A percentile compares a stretch with the other conserved stretches of the same genome.
Conservation (phyloP, 164 flowering plant genomes). For the Santalum album region DNA sequence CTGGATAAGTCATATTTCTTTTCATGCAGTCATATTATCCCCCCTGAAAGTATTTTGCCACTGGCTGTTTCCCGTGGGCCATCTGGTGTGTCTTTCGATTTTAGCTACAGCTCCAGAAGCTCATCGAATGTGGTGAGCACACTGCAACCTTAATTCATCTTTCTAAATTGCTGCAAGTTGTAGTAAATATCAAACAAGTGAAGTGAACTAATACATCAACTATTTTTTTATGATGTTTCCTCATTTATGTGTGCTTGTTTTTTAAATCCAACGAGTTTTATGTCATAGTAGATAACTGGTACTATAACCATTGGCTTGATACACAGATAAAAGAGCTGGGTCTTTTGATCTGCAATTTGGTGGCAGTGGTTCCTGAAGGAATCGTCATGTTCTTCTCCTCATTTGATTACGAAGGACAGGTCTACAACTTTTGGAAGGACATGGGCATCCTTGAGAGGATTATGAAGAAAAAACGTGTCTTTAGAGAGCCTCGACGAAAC, state of each 20-base stretch:
- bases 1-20: slow-evolving; percentile 61
- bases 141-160: slow-evolving; percentile 3
- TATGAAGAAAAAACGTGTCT: slow-evolving; percentile 65
- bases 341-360: slow-evolving; percentile 72
- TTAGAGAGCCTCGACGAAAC: slow-evolving; percentile 83
- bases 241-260: no score
- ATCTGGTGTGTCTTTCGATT: slow-evolving; percentile 77
- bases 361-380: slow-evolving; percentile 79
- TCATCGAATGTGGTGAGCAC: slow-evolving; percentile 57
- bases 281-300: no score
- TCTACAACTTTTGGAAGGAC: slow-evolving; percentile 64
- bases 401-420: slow-evolving; percentile 78
- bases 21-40: slow-evolving; percentile 84
- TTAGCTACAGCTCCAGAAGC: slow-evolving; percentile 72
- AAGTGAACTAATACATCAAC: no score
- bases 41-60: slow-evolving; percentile 83
- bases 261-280: no score
- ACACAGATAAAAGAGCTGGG: slow-evolving; percentile 89
- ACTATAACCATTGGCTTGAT: slow-evolving; percentile 11
- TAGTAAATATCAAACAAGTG: no score
- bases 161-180: neutral
- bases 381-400: slow-evolving; percentile 92
- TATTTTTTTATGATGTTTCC: no score
- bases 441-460: slow-evolving; percentile 77
- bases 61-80: slow-evolving; percentile 83